Conservation (phyloP, 345 rosid species). For the Citropsis articulata region DNA sequence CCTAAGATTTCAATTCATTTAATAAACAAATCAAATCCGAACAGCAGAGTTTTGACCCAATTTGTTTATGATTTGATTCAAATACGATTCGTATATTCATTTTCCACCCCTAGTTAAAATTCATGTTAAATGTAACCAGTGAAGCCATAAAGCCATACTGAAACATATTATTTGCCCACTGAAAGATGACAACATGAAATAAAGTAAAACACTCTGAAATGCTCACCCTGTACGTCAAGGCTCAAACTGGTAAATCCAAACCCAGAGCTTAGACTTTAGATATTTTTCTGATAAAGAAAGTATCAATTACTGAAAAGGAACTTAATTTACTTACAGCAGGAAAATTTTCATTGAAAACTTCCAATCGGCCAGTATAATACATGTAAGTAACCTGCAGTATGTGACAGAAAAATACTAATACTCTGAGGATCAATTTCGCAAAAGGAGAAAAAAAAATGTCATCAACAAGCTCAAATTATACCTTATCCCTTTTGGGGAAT, state of each 20-base stretch:
- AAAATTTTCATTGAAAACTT: constrained; percentile 96
- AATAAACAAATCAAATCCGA: too few species aligned
- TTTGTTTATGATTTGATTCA: too few species aligned
- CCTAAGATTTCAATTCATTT: too few species aligned
- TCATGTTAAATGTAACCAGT: not conserved
- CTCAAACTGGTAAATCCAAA: not conserved
- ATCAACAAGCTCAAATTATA: constrained; percentile 16
- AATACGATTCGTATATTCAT: too few species aligned
- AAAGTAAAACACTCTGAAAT: not conserved
- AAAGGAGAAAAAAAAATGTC: not conserved
- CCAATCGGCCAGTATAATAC: constrained; percentile 98
- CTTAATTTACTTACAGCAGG: constrained; percentile 60
- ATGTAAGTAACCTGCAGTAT: constrained; percentile 83
- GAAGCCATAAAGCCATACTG: not conserved
- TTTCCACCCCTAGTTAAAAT: not conserved
- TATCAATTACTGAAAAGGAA: not conserved
- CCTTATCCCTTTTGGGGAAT: constrained; percentile 92
- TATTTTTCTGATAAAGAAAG: not conserved
- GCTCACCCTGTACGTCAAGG: not conserved
- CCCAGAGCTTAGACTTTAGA: not conserved
- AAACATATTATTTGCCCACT: not conserved
- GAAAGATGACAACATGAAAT: not conserved
- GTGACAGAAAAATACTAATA: constrained; percentile 8
- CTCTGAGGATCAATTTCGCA: not conserved
- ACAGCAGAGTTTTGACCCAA: too few species aligned